Base-by-base conservation (phyloP, 1,284 basidiomycete species). In the Microstroma glucosiphilum region DNA sequence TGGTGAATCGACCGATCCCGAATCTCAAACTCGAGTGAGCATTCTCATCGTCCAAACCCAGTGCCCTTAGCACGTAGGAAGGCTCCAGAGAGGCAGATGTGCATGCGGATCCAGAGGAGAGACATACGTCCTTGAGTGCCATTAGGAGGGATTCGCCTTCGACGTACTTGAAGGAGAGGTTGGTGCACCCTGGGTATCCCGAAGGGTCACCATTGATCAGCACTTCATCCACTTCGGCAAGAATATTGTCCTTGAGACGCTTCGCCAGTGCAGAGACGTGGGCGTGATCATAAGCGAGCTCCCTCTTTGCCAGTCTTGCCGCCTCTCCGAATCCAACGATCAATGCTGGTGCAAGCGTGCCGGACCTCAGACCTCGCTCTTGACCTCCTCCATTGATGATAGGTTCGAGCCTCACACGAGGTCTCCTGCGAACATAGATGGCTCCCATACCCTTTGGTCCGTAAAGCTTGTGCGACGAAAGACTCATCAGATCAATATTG, bases 81-180 rank as follows among this genome's bases (percentile, higher is more conserved):
- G 96, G 96, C 81, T 99, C 96, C 59, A 99, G 84, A 15, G 94
- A 97, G 1, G 96, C 96, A 0, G 93, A 97, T 15, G 96, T 99
- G 77, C 96, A 99, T 11, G 96, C 96, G 73, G 92, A 96, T 57
- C 96, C 96, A 1, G 94, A 97, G 13, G 94, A 97, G 41, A 99
- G 84, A 4, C 96, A 96, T 64, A 98, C 89, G 77, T 98, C 92
- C 57, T 98, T 98, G 71, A 99, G 82, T 19, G 96, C 94, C 96
- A 98, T 98, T 68, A 99, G 82, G 66, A 99, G 84, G 77, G 90
- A 93, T 82, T 98, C 94, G 37, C 94, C 94, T 77, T 98, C 94
- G 53, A 98, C 92, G 79, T 96, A 98, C 12, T 93, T 87, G 80
- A 97, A 98, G 65, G 90, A 92, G 51, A 98, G 83, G 81, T 97